Base-by-base conservation (phyloP, 1,284 basidiomycete genomes). In the Gymnopus androsaceus region DNA sequence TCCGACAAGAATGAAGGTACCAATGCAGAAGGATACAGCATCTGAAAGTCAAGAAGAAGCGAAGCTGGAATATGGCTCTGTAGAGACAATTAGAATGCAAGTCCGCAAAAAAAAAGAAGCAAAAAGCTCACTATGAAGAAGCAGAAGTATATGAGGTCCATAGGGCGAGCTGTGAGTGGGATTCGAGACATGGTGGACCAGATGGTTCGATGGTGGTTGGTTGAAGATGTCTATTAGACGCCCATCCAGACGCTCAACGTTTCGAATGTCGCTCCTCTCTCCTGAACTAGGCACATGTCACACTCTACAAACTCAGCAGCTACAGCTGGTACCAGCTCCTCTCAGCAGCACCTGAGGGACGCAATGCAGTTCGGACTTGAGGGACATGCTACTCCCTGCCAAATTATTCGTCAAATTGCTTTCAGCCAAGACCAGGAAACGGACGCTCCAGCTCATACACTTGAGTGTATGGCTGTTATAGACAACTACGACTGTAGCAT, bases 41-140 rank as follows among this genome's bases (percentile, higher is more conserved):
- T 71, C 67, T 91, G 89, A 15, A 85, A 66, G 66, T 92, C 89
- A 31, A 90, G 66, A 23, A 88, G 64, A 3, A 58, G 17, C 1
- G 87, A 82, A 3, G 83, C 81, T 1, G 82, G 79, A 15, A 90
- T 72, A 63, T 91, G 88, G 2, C 82, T 72, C 84, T 88, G 62
- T 21, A 51, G 21, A 36, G 14, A 27, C 42, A n/a, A 33, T 40
- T 44, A 49, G 54, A 25, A 30, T 31, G 17, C 42, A 12, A 12
- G 37, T n/a, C 9, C 23, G 28, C 23, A 41, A 19, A 36, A 27
- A 37, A n/a, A 4, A 6, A 19, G 30, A 27, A 27, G 33, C 11
- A 59, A 11, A 23, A 21, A 19, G 59, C 81, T 55, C 56, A 85
- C 87, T 54, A 80, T 57, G 61, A 89, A 88, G 71, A 87, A 89